A percentile compares a stretch with the other conserved stretches of the same genome.
phyloP scores from a whole-genome alignment of 164 flowering plant genomes.

The Vitis riparia region DNA sequence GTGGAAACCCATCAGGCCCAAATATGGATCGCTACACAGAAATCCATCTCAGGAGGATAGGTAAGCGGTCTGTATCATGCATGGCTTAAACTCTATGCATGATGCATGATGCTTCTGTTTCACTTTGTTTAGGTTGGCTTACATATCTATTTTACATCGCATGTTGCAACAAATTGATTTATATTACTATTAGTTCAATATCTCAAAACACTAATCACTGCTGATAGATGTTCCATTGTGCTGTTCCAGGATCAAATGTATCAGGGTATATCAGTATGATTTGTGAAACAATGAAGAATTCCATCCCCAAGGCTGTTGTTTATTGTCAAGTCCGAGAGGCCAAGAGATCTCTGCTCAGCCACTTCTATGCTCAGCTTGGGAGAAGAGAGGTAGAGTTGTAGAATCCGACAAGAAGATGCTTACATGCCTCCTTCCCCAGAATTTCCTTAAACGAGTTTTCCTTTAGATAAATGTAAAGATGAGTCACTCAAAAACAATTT shows the following conservation, averaged over 20 bases:
- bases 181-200: neutral
- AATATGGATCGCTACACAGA: constrained; percentile 68
- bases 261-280: constrained; percentile 68
- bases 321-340: constrained; percentile 93
- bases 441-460: no score
- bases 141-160: neutral
- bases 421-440: neutral
- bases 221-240: no score
- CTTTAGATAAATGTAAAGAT: neutral
- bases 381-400: constrained; percentile 65
- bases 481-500: neutral
- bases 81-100: neutral
- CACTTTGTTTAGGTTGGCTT: neutral
- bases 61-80: constrained; percentile 30
- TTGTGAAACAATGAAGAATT: constrained; percentile 71
- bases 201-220: neutral
- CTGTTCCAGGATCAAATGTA: constrained; percentile 41
- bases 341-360: constrained; percentile 70
- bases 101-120: neutral
- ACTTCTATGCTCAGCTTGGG: constrained; percentile 80
- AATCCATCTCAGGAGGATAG: constrained; percentile 72
- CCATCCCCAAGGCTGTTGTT: constrained; percentile 93
- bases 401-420: neutral
- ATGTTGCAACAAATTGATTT: neutral
- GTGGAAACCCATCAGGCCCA: constrained; percentile 35